Percentiles rank a stretch among this genome's conserved stretches.
These are phyloP conservation scores for Parastagonospora avenae DNA, from an alignment of 2,329 filamentous ascomycete species.

Conservation along the genomic window DNA sequence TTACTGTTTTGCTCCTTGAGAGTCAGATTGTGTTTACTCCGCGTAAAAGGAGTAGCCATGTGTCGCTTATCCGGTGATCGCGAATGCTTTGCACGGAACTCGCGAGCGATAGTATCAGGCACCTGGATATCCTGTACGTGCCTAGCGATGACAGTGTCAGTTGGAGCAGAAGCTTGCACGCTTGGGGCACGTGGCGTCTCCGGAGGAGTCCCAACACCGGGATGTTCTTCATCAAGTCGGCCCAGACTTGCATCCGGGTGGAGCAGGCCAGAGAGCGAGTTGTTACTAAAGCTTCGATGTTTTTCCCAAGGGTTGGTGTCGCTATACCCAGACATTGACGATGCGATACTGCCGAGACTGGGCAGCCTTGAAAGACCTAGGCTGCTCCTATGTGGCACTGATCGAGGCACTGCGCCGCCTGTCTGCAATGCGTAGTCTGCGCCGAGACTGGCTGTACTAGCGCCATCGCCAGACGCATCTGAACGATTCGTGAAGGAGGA, in stretches of 20 bases:
- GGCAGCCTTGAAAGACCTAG: slow-evolving; percentile 73
- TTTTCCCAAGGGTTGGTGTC: slow-evolving; percentile 51
- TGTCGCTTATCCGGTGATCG: slow-evolving; percentile 65
- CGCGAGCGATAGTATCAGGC: slow-evolving; percentile 82
- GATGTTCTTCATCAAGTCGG: slow-evolving; percentile 64
- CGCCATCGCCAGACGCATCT: slow-evolving; percentile 62
- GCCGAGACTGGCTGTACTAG: slow-evolving; percentile 76
- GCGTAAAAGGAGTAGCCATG: slow-evolving; percentile 44
- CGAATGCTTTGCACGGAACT: slow-evolving; percentile 79
- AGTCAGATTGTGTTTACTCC: slow-evolving; percentile 64
- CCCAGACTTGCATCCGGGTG: slow-evolving; percentile 56
- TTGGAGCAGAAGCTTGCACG: slow-evolving; percentile 64
- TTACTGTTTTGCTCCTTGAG: slow-evolving; percentile 97
- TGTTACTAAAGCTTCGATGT: slow-evolving; percentile 48
- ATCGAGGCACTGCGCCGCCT: slow-evolving; percentile 70
- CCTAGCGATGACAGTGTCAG: slow-evolving; percentile 85
- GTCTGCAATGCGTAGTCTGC: slow-evolving; percentile 83
- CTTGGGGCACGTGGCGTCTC: slow-evolving; percentile 71
- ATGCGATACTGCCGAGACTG: slow-evolving; percentile 88
- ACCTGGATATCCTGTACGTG: slow-evolving; percentile 91
- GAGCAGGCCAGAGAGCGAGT: slow-evolving; percentile 37
- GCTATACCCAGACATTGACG: slow-evolving; percentile 66
- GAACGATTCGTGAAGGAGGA: slow-evolving; percentile 62
- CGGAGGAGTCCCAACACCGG: slow-evolving; percentile 57
- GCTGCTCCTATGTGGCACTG: slow-evolving; percentile 52